Conservation (phyloP, 2,329 filamentous ascomycete genomes). For the Hypoxylon sp. region DNA sequence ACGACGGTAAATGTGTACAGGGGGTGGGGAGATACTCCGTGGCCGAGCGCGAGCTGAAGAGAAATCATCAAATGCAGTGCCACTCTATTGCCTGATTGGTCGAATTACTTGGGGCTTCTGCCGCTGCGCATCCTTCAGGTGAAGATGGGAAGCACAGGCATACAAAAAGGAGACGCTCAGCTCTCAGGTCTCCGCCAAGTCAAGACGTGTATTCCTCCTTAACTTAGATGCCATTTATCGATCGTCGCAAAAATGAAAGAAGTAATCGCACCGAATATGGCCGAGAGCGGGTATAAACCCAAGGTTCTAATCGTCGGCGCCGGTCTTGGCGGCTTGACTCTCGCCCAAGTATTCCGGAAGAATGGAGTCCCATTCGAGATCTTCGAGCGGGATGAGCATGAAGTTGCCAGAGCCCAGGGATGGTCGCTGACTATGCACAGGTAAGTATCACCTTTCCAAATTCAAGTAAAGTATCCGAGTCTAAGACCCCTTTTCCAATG, state of each 20-base stretch:
- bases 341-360: constrained; percentile 46
- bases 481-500: constrained; percentile 17
- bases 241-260: constrained; percentile 30
- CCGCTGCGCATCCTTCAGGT: neutral
- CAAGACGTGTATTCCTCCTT: constrained; percentile 5
- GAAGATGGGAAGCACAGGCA: neutral
- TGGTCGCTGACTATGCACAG: constrained; percentile 47
- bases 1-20: neutral
- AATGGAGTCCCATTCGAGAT: constrained; percentile 46
- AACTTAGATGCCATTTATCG: neutral
- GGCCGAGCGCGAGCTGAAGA: constrained; percentile 24
- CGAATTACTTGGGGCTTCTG: neutral
- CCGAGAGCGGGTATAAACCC: constrained; percentile 34
- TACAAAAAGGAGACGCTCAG: constrained; percentile 29
- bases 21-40: constrained; percentile 41
- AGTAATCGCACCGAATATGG: constrained; percentile 32
- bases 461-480: neutral
- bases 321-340: constrained; percentile 45
- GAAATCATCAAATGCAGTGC: neutral
- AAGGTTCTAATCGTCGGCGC: constrained; percentile 47
- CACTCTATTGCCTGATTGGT: constrained; percentile 22
- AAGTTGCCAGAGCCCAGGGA: constrained; percentile 42
- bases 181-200: neutral
- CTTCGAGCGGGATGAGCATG: constrained; percentile 46
- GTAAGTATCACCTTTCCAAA: constrained; percentile 26